Percentiles rank a stretch among this genome's conserved stretches.
Conservation (phyloP, 352 stramenopile genomes). For the Pythium utonaiense region DNA sequence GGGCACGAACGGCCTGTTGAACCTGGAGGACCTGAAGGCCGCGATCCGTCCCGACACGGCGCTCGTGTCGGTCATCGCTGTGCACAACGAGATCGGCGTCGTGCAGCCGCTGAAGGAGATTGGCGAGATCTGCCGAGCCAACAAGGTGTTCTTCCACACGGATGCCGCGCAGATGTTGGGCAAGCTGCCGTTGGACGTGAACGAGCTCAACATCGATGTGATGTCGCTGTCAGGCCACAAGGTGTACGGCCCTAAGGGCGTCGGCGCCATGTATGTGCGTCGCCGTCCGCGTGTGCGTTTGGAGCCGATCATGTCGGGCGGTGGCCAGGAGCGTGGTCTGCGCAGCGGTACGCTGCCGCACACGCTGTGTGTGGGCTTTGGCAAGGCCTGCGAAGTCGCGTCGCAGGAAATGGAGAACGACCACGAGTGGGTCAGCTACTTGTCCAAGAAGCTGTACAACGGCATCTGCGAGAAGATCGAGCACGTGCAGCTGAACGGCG, state of each 20-base stretch:
- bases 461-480: slow-evolving; percentile 76
- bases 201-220: slow-evolving; percentile 89
- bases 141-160: slow-evolving; percentile 88
- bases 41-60: slow-evolving; percentile 86
- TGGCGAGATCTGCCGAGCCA: too few relatives aligned
- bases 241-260: slow-evolving; percentile 94
- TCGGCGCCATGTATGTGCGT: slow-evolving; percentile 80
- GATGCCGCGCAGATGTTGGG: slow-evolving; percentile 96
- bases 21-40: slow-evolving; percentile 69
- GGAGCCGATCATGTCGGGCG: slow-evolving; percentile 97
- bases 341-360: slow-evolving; percentile 87
- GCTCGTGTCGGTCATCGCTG: slow-evolving; percentile 96
- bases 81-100: slow-evolving; percentile 98
- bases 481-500: slow-evolving; percentile 96
- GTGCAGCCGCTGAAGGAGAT: slow-evolving; percentile 94
- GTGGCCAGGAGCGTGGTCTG: slow-evolving; percentile 97
- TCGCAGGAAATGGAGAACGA: slow-evolving; percentile 95
- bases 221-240: slow-evolving; percentile 98
- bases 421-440: slow-evolving; percentile 90
- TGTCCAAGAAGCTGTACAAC: slow-evolving; percentile 94
- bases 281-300: slow-evolving; percentile 95
- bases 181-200: slow-evolving; percentile 89
- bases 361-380: slow-evolving; percentile 84
- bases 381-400: slow-evolving; percentile 91
- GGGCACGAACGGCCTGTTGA: slow-evolving; percentile 33